A percentile compares a stretch with the other conserved stretches of the same genome.
These are phyloP conservation scores for Endoconidiophora laricicola DNA, from an alignment of 2,329 filamentous ascomycete species.

Conservation along the genomic window DNA sequence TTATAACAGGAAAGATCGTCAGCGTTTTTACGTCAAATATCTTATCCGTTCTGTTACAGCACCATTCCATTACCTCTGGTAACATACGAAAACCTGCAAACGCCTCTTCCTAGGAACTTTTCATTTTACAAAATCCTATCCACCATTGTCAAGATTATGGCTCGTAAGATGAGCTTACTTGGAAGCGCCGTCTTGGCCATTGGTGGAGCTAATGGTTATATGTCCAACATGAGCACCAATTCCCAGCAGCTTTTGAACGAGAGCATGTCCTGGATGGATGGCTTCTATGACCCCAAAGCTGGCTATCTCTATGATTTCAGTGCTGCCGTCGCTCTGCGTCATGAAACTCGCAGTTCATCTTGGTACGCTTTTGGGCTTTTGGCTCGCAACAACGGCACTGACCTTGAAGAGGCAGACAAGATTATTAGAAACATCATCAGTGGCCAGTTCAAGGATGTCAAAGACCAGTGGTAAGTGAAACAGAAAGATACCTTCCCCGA, in stretches of 20 bases:
- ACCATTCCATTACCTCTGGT: too few relatives aligned
- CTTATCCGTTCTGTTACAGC: too few relatives aligned
- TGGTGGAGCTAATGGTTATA: neutral
- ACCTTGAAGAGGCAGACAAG: conserved; percentile 32
- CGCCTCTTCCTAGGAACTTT: too few relatives aligned
- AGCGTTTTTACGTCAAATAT: too few relatives aligned
- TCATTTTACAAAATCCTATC: neutral
- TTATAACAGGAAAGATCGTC: too few relatives aligned
- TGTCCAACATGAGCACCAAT: conserved; percentile 5
- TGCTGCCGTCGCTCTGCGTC: conserved; percentile 28
- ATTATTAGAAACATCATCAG: conserved; percentile 37
- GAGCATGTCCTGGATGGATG: conserved; percentile 39
- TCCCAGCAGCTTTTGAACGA: conserved; percentile 24
- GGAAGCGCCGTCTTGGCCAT: neutral
- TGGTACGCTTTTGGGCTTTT: conserved; percentile 45
- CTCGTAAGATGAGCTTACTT: conserved; percentile 3
- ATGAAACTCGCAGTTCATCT: conserved; percentile 38
- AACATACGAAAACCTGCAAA: too few relatives aligned
- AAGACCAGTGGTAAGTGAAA: conserved; percentile 30
- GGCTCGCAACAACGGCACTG: conserved; percentile 33
- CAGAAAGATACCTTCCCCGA: too few relatives aligned
- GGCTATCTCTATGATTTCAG: conserved; percentile 37
- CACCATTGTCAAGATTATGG: neutral
- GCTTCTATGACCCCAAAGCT: conserved; percentile 32
- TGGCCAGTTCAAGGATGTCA: conserved; percentile 33